phyloP scores from a whole-genome alignment of 2,329 filamentous ascomycete species.

The Fusarium liriodendri region DNA sequence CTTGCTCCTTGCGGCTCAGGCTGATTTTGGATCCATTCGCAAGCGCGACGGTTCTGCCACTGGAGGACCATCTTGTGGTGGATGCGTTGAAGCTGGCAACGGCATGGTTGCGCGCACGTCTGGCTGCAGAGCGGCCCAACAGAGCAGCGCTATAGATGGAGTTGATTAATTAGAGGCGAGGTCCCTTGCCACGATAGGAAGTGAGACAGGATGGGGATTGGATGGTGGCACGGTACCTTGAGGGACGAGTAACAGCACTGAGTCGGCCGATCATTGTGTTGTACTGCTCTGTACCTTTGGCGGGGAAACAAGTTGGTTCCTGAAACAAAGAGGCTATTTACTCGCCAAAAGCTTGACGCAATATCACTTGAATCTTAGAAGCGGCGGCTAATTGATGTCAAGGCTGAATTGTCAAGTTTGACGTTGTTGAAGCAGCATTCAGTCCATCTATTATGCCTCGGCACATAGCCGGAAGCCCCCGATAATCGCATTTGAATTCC shows the following conservation, averaged over 20 bases:
- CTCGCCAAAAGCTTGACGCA: not conserved
- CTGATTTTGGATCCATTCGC: slow-evolving; percentile 27
- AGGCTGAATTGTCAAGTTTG: not conserved
- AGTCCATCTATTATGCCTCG: slow-evolving; percentile 12
- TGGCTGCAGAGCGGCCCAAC: slow-evolving; percentile 20
- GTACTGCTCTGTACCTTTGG: not conserved
- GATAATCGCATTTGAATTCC: slow-evolving; percentile 32
- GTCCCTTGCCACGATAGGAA: not conserved
- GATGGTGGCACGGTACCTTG: slow-evolving; percentile 23
- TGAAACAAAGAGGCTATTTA: not conserved
- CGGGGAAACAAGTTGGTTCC: not conserved
- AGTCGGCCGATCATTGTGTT: slow-evolving; percentile 36
- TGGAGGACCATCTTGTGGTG: slow-evolving; percentile 22
- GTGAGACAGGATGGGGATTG: not conserved
- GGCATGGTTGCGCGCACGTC: slow-evolving; percentile 5
- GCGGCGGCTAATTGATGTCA: not conserved
- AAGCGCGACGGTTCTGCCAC: slow-evolving; percentile 20
- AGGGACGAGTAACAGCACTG: slow-evolving; percentile 17
- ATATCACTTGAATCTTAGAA: not conserved
- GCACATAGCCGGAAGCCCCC: slow-evolving; percentile 31
- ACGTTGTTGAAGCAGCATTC: not conserved
- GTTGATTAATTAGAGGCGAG: slow-evolving; percentile 14
- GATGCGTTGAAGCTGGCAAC: slow-evolving; percentile 9
- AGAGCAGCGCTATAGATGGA: slow-evolving; percentile 26
- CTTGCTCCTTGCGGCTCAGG: slow-evolving; percentile 16